A percentile compares a stretch with the other conserved stretches of the same genome.
phyloP scores from a whole-genome alignment of 257 asterid genomes.

The Rubia yunnanensis region DNA sequence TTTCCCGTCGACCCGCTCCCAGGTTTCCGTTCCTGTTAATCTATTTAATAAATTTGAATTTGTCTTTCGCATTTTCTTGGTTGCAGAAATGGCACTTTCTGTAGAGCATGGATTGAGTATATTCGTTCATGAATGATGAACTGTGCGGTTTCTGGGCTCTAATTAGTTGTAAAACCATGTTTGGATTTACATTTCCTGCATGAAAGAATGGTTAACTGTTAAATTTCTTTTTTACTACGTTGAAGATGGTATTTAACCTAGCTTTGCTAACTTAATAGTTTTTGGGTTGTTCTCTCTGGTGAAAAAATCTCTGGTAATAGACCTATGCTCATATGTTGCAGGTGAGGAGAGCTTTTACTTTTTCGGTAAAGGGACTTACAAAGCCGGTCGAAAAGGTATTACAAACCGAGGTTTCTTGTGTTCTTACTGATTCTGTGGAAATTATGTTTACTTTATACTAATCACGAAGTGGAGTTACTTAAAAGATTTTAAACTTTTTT shows the following conservation, averaged over 20 bases:
- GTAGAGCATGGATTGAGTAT: background rate
- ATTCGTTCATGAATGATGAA: background rate
- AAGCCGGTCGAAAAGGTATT: slow-evolving; percentile 89
- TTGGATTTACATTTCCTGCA: too few species aligned
- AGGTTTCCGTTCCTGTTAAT: slow-evolving; percentile 30
- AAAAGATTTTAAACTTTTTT: slow-evolving; percentile 9
- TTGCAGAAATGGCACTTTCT: background rate
- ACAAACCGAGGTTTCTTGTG: background rate
- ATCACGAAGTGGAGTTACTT: background rate
- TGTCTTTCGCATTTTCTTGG: background rate
- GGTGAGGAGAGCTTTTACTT: slow-evolving; percentile 78
- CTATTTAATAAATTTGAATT: background rate
- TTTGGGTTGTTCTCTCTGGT: slow-evolving; percentile 2
- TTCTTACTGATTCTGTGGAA: background rate
- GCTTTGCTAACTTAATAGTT: background rate
- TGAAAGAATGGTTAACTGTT: background rate
- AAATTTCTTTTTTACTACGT: background rate
- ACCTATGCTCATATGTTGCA: slow-evolving; percentile 20
- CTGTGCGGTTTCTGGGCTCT: background rate
- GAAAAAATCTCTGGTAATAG: slow-evolving; percentile 11
- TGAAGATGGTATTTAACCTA: background rate
- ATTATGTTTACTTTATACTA: background rate
- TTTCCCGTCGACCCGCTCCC: slow-evolving; percentile 80
- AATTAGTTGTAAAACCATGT: background rate
- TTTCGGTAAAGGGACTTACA: slow-evolving; percentile 68